Conservation (phyloP, 2,329 filamentous ascomycete genomes). For the Colletotrichum sp. region DNA sequence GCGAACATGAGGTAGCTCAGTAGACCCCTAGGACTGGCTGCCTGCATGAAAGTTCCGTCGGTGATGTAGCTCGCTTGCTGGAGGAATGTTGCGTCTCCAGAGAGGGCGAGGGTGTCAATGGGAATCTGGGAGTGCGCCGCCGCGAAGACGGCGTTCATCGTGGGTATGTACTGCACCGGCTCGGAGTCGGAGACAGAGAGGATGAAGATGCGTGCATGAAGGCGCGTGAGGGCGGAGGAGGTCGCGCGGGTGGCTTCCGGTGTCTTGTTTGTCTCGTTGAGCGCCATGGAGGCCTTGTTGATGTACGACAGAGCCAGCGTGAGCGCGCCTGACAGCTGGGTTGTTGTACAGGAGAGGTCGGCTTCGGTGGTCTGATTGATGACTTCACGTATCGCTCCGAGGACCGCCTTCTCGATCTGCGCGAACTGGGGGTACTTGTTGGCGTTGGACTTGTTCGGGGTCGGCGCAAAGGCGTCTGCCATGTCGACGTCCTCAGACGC, state of each 20-base stretch:
- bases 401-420: constrained; percentile 81
- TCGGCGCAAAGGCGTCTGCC: constrained; percentile 46
- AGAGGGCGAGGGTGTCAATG: constrained; percentile 89
- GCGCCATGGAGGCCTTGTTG: constrained; percentile 77
- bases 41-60: constrained; percentile 59
- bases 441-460: constrained; percentile 51
- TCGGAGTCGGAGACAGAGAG: constrained; percentile 86
- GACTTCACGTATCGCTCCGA: constrained; percentile 75
- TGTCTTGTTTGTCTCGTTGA: constrained; percentile 59
- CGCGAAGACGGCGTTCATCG: constrained; percentile 98
- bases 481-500: constrained; percentile 63
- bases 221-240: constrained; percentile 44
- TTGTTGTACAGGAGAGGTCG: constrained; percentile 76
- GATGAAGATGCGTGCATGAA: constrained; percentile 86
- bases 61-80: constrained; percentile 82
- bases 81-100: constrained; percentile 86
- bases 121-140: constrained; percentile 87
- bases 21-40: constrained; percentile 69
- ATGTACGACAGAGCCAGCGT: constrained; percentile 90
- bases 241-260: constrained; percentile 39
- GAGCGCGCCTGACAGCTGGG: constrained; percentile 88
- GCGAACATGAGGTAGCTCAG: constrained; percentile 95
- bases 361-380: constrained; percentile 69
- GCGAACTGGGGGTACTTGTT: constrained; percentile 97
- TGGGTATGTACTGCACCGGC: constrained; percentile 92